Base-by-base conservation (phyloP, 2,329 filamentous ascomycete species). In the Beauveria pseudobassiana region DNA sequence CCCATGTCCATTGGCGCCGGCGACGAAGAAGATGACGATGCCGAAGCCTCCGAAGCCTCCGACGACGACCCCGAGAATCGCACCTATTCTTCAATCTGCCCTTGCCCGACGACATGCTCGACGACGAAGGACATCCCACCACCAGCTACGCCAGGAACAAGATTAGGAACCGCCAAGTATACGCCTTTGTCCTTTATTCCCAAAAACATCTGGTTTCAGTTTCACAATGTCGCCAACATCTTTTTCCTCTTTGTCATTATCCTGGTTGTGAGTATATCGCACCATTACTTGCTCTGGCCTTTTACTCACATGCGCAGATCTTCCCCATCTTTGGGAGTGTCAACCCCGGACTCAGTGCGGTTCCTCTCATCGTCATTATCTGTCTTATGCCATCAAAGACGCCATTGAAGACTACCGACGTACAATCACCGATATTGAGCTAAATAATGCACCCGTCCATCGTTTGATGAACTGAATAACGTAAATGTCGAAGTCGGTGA, bases 171-270 rank as follows among this genome's bases (percentile, higher is more conserved):
- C 3, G 91, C 95, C 63, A 99, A 98, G 77, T 99, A 99, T 75
- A 99, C 95, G 8, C 89, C 96, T 9, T 76, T 99, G 65, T 96
- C 90, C 63, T 99, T 99, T 76, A 75, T 99, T 30, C 95, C 95
- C 16, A 98, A 98, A 79, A 98, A 99, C 76, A 73, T 99, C 71
- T 99, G 88, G 86, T 91, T 96, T 66, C 96, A 99, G 75, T 98
- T 99, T 72, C 93, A 99, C 77, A 98, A 98, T 72, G 89, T 99
- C 70, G 95, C 95, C 71, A 99, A 99, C 75, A 88, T 98, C 59
- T 99, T 98, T 78, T 99, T 99, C 82, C 81, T 98, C 68, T 97
- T 98, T 77, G 84, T 93, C 69, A 93, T 97, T 72, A 96, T 99
- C 71, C 83, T 99, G 63, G 87, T 88, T 70, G 95, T 98, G 87